Conservation (phyloP, 331 rosid species). For the Pyrus hybrid region DNA sequence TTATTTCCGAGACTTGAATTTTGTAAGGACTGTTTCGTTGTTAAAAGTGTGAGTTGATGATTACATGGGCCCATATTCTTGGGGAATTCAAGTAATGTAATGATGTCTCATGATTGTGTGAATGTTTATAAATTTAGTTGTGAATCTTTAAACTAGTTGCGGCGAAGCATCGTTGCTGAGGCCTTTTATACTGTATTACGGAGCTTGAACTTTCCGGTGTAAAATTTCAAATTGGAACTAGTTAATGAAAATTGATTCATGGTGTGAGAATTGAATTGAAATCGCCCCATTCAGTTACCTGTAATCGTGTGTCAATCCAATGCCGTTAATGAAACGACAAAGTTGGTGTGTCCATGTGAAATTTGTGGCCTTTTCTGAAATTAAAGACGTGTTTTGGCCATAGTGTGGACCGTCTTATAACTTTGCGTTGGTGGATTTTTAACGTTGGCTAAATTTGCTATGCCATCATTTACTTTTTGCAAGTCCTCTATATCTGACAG, state of each 20-base stretch:
- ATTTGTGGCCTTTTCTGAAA: not conserved
- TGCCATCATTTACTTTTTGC: too few species aligned
- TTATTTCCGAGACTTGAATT: not conserved
- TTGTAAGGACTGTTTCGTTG: not conserved
- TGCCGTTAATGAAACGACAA: not conserved
- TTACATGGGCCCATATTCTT: constrained; percentile 13
- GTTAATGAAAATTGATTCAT: not conserved
- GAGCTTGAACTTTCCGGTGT: not conserved
- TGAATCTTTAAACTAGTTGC: not conserved
- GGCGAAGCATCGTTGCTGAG: not conserved
- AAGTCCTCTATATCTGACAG: too few species aligned
- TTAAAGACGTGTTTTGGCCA: not conserved
- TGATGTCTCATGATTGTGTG: not conserved
- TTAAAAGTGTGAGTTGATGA: constrained; percentile 5
- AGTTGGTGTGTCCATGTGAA: not conserved
- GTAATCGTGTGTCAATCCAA: not conserved
- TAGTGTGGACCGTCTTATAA: not conserved
- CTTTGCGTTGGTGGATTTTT: not conserved
- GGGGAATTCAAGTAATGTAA: constrained; percentile 3
- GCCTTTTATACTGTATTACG: not conserved
- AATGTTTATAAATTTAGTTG: not conserved
- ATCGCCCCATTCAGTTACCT: not conserved
- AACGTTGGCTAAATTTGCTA: not conserved
- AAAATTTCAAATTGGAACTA: not conserved
- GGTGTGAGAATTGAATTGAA: not conserved